Evolutionary conservation across 2,329 filamentous ascomycete genomes (phyloP), one percentile per base, ranked within the genome.

Genomic region (Fusarium anthophilum): DNA sequence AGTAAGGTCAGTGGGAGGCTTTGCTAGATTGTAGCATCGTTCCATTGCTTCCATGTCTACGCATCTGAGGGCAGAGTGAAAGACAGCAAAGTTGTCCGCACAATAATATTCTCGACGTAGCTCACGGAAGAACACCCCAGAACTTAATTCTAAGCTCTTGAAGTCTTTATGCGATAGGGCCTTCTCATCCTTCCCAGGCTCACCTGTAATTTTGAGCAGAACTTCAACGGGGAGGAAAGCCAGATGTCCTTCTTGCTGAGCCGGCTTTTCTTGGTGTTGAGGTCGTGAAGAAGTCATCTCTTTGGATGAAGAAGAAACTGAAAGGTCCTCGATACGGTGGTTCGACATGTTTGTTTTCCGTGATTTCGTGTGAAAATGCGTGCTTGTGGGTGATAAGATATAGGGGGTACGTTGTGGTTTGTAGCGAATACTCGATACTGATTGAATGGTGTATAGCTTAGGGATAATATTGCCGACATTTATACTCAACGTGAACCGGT

Each of bases 361-460:
- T 8, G 45, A 22, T 13, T 15, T 26, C 20, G 44, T 47, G 39
- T 5, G 0, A n/a, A 10, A 6, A 41, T 10, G 2, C 8, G 20
- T 39, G 38, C 0, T 39, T 39, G 12, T 22, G 44, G 2, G 12
- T 47, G 26, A 6, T 28, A 28, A 3, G 24, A 5, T 20, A 1
- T 47, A 10, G 3, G 24, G 12, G 5, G 26, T 30, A 11, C 8
- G 3, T 20, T 11, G 13, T 8, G 5, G 0, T 48, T 20, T 26
- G 17, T 45, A 45, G 1, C 4, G 0, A 13, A 45, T 45, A 26
- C 17, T 9, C 2, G 5, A 45, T 20, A 12, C 43, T 6, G 43
- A 26, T 45, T 0, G 43, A 45, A n/a, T 1, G 8, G 0, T 4
- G 2, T 13, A 45, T 45, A 3, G 3, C 24, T 13, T 20, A 3